Base-by-base conservation (phyloP, 2,329 filamentous ascomycete genomes). In the Pseudogymnoascus sp. region DNA sequence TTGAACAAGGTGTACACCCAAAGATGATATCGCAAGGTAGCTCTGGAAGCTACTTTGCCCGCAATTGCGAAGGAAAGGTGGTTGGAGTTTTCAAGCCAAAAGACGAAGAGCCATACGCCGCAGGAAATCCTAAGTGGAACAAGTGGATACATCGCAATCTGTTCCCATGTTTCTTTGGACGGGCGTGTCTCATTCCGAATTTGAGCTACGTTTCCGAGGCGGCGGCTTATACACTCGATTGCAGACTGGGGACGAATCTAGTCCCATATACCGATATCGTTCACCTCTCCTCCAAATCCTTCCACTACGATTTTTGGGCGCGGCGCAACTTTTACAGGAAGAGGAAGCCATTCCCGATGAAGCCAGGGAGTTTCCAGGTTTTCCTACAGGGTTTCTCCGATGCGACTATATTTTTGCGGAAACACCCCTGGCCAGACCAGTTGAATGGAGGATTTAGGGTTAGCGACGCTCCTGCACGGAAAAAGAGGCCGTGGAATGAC, bases 71-170 rank as follows among this genome's bases (percentile, higher is more conserved):
- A 61, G 94, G 94, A 59, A 97, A 96, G 77, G 90, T 97, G 14
- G 91, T 99, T 3, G 94, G 92, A 35, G 94, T 99, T 4, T 99
- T 99, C 77, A 99, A 99, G 74, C 94, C 94, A 41, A 99, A 99
- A 76, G 94, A 99, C 68, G 94, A 99, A 76, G 95, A 99, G 74
- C 94, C 94, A 0, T 99, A 97, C 71, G 94, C 94, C 1, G 94
- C 90, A 32, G 89, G 91, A 67, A 99, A 99, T 71, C 94, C 94
- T 5, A 99, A 99, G 74, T 97, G 93, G 93, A 97, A 95, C 68
- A 99, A 99, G 76, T 99, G 94, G 94, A 92, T 99, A 77, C 94
- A 99, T 74, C 83, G 94, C 65, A 99, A 99, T 73, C 73, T 99
- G 65, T 97, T 99, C 68, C 94, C 94, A 7, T 99, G 95, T 76